Evolutionary conservation across 371 early-diverging fungal genomes (phyloP).

Genomic region (Mucor velutinosus): DNA sequence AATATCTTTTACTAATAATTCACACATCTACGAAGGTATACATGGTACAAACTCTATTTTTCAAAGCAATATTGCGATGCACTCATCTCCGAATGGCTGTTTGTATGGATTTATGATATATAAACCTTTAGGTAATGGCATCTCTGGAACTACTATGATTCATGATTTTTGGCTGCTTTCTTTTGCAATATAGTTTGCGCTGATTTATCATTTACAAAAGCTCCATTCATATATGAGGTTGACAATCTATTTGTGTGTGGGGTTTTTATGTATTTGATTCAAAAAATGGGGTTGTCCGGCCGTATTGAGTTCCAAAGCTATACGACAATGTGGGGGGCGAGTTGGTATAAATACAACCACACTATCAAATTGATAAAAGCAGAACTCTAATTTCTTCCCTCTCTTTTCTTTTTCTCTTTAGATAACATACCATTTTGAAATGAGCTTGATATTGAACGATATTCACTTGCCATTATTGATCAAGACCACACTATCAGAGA

Average conservation of each 20-base stretch:
- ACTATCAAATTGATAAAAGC: neutral
- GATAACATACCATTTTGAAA: neutral
- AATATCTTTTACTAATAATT: neutral
- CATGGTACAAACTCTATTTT: neutral
- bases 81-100: neutral
- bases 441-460: constrained; percentile 17
- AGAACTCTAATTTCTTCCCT: neutral
- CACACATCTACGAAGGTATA: neutral
- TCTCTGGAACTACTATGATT: neutral
- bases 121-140: neutral
- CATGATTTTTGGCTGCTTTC: neutral
- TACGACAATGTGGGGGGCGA: neutral
- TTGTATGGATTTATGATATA: neutral
- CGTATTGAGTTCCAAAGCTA: neutral
- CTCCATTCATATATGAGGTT: neutral
- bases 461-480: constrained; percentile 24
- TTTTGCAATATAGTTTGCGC: neutral
- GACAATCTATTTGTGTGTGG: neutral
- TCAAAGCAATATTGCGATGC: neutral
- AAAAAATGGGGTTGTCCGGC: constrained; percentile 3
- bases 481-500: constrained; percentile 12
- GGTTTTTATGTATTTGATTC: neutral
- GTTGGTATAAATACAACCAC: neutral
- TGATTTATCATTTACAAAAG: neutral
- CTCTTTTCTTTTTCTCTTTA: neutral